phyloP scores from a whole-genome alignment of 2,329 filamentous ascomycete genomes.

The Fusarium sp. region DNA sequence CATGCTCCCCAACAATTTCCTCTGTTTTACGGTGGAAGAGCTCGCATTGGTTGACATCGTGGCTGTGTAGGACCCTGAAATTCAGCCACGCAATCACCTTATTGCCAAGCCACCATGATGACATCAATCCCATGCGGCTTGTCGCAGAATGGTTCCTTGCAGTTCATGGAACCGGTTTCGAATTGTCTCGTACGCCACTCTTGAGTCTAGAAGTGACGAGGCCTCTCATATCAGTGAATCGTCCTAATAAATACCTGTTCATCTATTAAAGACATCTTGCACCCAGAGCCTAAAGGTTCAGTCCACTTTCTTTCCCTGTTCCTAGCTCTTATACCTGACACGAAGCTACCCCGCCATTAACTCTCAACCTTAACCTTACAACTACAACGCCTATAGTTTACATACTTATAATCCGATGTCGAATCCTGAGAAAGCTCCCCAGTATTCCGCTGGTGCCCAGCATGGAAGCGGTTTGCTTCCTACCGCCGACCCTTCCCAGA shows the following conservation, averaged over 20 bases:
- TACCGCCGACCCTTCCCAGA: slow-evolving; percentile 22
- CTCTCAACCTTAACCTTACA: slow-evolving; percentile 14
- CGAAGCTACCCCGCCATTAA: slow-evolving; percentile 35
- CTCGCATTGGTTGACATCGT: slow-evolving; percentile 14
- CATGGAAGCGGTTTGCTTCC: slow-evolving; percentile 25
- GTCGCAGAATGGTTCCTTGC: slow-evolving; percentile 16
- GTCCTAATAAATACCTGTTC: background rate
- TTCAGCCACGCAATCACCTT: slow-evolving; percentile 32
- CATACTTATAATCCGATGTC: slow-evolving; percentile 20
- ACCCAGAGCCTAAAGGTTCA: background rate
- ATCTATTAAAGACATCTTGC: slow-evolving; percentile 24
- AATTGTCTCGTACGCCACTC: slow-evolving; percentile 24
- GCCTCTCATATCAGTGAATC: slow-evolving; percentile 24
- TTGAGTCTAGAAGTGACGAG: slow-evolving; percentile 25
- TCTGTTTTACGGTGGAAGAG: background rate
- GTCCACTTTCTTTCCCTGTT: background rate
- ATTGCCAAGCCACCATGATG: slow-evolving; percentile 37
- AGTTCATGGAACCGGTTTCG: slow-evolving; percentile 33
- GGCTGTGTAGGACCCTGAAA: slow-evolving; percentile 34
- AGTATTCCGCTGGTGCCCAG: slow-evolving; percentile 25
- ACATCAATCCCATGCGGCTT: slow-evolving; percentile 35
- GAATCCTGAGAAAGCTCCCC: slow-evolving; percentile 36
- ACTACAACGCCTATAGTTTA: background rate
- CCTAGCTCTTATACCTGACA: slow-evolving; percentile 9
- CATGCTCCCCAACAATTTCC: slow-evolving; percentile 7